phyloP scores from a whole-genome alignment of 2,329 filamentous ascomycete genomes.

The Stachybotrys echinatus region DNA sequence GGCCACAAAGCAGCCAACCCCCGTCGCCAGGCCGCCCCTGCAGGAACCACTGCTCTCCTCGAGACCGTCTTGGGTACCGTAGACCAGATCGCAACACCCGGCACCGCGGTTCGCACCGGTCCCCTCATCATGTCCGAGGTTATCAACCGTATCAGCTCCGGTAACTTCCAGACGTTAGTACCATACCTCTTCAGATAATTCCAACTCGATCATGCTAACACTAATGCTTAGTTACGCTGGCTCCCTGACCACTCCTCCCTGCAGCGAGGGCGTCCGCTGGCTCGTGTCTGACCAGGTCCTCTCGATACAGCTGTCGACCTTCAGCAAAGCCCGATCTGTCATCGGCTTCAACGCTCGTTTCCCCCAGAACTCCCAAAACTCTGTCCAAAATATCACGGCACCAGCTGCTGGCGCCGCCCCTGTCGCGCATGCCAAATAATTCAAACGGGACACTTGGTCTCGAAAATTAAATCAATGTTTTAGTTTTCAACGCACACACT shows the following conservation, averaged over 20 bases:
- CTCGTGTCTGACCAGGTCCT: slow-evolving; percentile 43
- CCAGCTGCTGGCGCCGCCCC: not conserved
- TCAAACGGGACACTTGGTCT: not conserved
- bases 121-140: slow-evolving; percentile 38
- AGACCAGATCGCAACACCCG: slow-evolving; percentile 29
- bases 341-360: slow-evolving; percentile 52
- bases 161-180: slow-evolving; percentile 21
- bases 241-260: slow-evolving; percentile 59
- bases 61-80: slow-evolving; percentile 31
- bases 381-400: not conserved
- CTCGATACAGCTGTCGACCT: slow-evolving; percentile 41
- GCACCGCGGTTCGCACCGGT: slow-evolving; percentile 27
- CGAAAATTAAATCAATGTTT: no score
- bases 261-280: slow-evolving; percentile 51
- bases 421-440: not conserved
- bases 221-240: slow-evolving; percentile 38
- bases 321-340: slow-evolving; percentile 44
- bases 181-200: not conserved
- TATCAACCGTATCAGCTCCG: slow-evolving; percentile 22
- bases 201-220: not conserved
- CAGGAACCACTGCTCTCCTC: slow-evolving; percentile 18
- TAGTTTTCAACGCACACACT: no score
- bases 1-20: slow-evolving; percentile 2
- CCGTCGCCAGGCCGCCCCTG: slow-evolving; percentile 1
- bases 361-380: slow-evolving; percentile 37